Base-by-base conservation (phyloP, 2,329 filamentous ascomycete genomes). In the Domatiomyces catenatus region DNA sequence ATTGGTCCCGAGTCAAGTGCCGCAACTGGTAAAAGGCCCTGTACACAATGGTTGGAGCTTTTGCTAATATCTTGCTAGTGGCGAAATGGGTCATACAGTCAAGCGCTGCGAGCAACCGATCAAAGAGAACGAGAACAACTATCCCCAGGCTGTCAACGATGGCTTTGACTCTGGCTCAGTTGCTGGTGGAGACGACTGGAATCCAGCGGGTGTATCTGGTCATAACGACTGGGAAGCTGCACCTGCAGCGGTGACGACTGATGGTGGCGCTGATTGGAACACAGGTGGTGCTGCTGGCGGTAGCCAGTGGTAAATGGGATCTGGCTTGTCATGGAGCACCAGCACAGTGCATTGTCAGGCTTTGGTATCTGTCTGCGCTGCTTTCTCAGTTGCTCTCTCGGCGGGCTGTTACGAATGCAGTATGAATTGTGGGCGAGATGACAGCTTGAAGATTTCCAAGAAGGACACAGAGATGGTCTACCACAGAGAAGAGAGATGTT, bases 141-240 rank as follows among this genome's bases (percentile, higher is more conserved):
- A 15, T 20, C 50, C 54, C 15, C n/a, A 56, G 19, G 49, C 48
- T 26, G 28, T 15, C 28, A 28, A 12, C 32, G 32, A 48, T 42
- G 48, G 43, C n/a, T 52, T 46, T 45, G 51, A 50, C 46, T 53
- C 44, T 39, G 50, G 52, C 43, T 52, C 47, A 7, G 53, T 46
- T 22, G 49, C 44, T 26, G 55, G 47, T 44, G 48, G 26, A 50
- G 52, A 53, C 46, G 58, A 59, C 24, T 50, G 52, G 54, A 50
- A 52, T 15, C 32, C 4, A 42, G 28, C 45, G 44, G 57, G 54
- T 42, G 61, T 58, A 48, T 62, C 59, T 43, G 58, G 54, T n/a
- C 51, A 54, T 46, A 54, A 52, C 48, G 54, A 49, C 36, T 57
- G 54, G 52, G 58, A 56, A 17, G 50, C 46, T 49, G 46, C 50